Base-by-base conservation (phyloP, 2,329 filamentous ascomycete species). In the Leptographium radiaticola region DNA sequence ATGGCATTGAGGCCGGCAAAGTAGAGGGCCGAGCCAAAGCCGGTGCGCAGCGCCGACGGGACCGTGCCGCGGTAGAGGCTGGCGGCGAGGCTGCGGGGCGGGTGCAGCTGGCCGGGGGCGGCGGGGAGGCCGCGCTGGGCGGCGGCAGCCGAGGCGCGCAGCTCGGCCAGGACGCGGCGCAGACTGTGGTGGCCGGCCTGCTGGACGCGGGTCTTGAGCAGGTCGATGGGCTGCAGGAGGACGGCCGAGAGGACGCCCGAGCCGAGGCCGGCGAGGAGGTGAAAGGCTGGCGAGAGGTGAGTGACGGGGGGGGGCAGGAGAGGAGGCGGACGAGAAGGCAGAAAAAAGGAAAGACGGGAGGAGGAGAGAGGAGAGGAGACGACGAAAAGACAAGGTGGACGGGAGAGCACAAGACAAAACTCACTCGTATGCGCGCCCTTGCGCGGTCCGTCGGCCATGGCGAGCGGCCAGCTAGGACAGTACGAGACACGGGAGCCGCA, bases 131-230 rank as follows among this genome's bases (percentile, higher is more conserved):
- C 9, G 40, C n/a, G 16, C 2, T 2, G 9, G 6, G 15, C 2
- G 11, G 39, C 42, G 4, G 13, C 6, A 4, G 53, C 39, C 2
- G 56, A 50, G 60, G 73, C 71, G 58, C 85, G 77, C 64, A 95
- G 88, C 38, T 81, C 73, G 62, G 80, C 80, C 56, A 95, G 72
- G 18, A 86, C 86, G 30, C 74, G 71, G 52, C 80, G 68, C 55
- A 97, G 79, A 2, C 88, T 81, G 59, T 80, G 78, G 45, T 79
- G 76, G 49, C 81, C 81, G 38, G 87, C 88, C 68, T 97, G 93
- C 67, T 98, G 93, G 43, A 97, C 84, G 48, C 93, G 85, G 34
- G 93, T 98, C 70, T 98, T 98, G 66, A 98, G 82, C 5, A 98
- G 83, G 70, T 98, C 93, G 63, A 93, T 86, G 31, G 93, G 93